Evolutionary conservation across 1,139 yeast genomes (phyloP).

Genomic region (Pichia sp.): DNA sequence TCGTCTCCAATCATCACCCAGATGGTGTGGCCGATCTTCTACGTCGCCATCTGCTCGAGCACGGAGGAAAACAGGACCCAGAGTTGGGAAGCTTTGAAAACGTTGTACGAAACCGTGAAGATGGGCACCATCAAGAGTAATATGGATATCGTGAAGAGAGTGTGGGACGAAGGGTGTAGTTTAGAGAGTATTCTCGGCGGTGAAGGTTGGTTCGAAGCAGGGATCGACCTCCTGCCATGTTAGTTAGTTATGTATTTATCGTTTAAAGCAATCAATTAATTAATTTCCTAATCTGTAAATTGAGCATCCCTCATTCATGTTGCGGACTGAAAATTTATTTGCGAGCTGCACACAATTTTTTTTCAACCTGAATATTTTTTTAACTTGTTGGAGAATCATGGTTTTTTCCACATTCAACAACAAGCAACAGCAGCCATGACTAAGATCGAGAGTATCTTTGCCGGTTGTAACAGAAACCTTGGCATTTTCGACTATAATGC

Average conservation of each 20-base stretch:
- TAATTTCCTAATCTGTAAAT: too few species aligned
- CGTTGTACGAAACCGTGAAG: conserved; percentile 44
- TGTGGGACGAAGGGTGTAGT: conserved; percentile 41
- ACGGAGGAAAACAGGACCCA: conserved; percentile 33
- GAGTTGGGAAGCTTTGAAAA: conserved; percentile 37
- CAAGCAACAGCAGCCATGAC: too few species aligned
- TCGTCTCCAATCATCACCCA: conserved; percentile 49
- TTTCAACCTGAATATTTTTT: background rate
- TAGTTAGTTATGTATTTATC: too few species aligned
- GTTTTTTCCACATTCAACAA: too few species aligned
- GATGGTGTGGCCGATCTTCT: conserved; percentile 60
- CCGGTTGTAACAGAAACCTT: conserved; percentile 80
- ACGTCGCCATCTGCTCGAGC: conserved; percentile 43
- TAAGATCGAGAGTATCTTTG: conserved; percentile 55
- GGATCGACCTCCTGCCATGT: conserved; percentile 49
- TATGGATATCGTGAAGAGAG: conserved; percentile 39
- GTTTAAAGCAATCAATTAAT: too few species aligned
- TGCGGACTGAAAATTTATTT: background rate
- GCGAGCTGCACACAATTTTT: background rate
- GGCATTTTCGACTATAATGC: conserved; percentile 59
- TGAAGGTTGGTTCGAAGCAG: conserved; percentile 44
- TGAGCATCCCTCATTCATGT: too few species aligned
- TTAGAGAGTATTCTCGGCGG: conserved; percentile 42
- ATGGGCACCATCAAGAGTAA: conserved; percentile 50
- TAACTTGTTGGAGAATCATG: background rate